phyloP scores from a whole-genome alignment of 1,284 basidiomycete species.

The Cutaneotrichosporon spelunceum region DNA sequence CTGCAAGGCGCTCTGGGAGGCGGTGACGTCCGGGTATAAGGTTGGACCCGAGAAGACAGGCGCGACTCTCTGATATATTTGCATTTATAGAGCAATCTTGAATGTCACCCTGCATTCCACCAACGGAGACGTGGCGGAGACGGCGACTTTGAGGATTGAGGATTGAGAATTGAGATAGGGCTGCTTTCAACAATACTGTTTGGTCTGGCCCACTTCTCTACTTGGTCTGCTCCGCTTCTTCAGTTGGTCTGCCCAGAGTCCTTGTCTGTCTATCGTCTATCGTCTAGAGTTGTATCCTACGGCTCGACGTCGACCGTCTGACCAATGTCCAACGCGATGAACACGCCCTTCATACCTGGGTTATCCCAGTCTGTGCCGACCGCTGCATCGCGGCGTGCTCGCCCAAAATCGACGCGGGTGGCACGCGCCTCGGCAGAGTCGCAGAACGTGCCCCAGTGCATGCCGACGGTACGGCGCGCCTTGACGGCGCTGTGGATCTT shows the following conservation, averaged over 20 bases:
- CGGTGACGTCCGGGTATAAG: conserved; percentile 26
- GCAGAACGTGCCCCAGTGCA: conserved; percentile 53
- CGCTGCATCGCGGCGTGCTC: conserved; percentile 31
- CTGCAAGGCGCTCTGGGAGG: conserved; percentile 71
- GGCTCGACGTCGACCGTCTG: conserved; percentile 28
- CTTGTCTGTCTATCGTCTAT: background rate
- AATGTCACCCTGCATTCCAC: background rate
- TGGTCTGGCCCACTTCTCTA: no score
- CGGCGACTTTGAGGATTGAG: no score
- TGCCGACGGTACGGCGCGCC: conserved; percentile 39
- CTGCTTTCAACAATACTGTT: no score
- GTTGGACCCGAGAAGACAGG: conserved; percentile 3
- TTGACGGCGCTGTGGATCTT: conserved; percentile 42
- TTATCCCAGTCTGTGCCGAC: conserved; percentile 36
- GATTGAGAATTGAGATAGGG: no score
- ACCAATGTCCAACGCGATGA: conserved; percentile 48
- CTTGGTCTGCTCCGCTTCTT: no score
- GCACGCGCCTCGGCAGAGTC: conserved; percentile 47
- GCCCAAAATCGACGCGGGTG: conserved; percentile 47
- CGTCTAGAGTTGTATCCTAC: background rate
- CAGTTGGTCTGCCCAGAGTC: no score
- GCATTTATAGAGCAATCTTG: background rate
- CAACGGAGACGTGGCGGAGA: background rate
- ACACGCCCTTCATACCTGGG: conserved; percentile 32
- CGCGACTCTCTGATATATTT: background rate